A percentile compares a stretch with the other conserved stretches of the same genome.
These are phyloP conservation scores for Oemleria cerasiformis DNA, from an alignment of 306 rosid species.

Conservation along the genomic window DNA sequence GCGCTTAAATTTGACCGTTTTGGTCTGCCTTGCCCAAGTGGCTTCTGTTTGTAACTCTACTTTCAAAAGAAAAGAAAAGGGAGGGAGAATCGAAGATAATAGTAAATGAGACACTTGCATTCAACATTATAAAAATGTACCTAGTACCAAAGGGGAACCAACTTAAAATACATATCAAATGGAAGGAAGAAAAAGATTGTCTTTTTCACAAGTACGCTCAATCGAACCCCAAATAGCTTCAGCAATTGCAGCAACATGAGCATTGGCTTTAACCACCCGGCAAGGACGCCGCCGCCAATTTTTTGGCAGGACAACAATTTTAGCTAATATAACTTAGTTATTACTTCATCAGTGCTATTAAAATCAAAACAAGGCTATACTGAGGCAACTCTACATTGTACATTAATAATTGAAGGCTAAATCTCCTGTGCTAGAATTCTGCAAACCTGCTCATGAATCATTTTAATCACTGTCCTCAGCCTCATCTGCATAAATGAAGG, in stretches of 20 bases:
- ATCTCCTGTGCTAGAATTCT: slow-evolving; percentile 1
- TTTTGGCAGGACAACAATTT: neutral
- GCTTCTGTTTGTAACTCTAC: no score
- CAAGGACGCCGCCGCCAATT: neutral
- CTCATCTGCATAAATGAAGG: slow-evolving; percentile 18
- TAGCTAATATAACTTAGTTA: neutral
- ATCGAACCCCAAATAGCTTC: neutral
- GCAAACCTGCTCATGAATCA: neutral
- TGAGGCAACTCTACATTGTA: slow-evolving; percentile 10
- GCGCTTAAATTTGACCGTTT: no score
- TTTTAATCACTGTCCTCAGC: slow-evolving; percentile 12
- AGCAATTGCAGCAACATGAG: neutral
- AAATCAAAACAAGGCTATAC: slow-evolving; percentile 9
- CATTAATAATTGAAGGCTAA: slow-evolving; percentile 1
- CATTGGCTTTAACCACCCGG: neutral
- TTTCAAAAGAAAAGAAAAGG: neutral
- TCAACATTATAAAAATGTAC: neutral
- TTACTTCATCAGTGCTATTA: neutral
- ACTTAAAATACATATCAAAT: neutral
- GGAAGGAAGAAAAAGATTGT: neutral
- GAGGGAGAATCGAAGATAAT: neutral
- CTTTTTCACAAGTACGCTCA: neutral
- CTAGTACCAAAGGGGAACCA: neutral
- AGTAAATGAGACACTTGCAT: neutral
- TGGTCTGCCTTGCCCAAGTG: no score